Evolutionary conservation across 305 asterid species (phyloP).

Genomic region (Fraxinus sp.): DNA sequence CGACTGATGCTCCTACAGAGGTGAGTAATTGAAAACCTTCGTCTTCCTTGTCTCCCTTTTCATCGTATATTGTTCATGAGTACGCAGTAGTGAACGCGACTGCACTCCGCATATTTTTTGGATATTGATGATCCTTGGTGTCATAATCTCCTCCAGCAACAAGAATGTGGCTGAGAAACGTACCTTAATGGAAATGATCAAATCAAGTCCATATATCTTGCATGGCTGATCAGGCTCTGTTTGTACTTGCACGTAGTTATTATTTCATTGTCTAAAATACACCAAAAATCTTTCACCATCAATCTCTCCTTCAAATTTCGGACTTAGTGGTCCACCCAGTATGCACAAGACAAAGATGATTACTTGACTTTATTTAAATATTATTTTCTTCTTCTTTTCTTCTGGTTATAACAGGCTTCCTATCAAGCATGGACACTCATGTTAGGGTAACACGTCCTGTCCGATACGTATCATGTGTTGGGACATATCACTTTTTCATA

Average conservation of each 20-base stretch:
- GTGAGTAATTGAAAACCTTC: constrained; percentile 31
- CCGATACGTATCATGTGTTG: neutral
- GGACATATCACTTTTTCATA: too few species aligned
- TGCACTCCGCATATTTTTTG: neutral
- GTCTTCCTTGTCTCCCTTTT: neutral
- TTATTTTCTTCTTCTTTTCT: neutral
- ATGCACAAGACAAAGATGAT: neutral
- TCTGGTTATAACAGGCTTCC: neutral
- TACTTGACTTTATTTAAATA: neutral
- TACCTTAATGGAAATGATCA: neutral
- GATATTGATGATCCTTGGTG: neutral
- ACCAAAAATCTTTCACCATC: neutral
- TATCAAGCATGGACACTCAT: neutral
- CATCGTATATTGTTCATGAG: neutral
- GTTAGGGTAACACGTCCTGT: neutral
- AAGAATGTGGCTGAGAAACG: neutral
- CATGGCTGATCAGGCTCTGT: neutral
- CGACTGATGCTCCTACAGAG: constrained; percentile 33
- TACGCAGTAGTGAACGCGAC: neutral
- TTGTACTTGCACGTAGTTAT: neutral
- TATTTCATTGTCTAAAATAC: neutral
- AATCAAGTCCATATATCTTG: constrained; percentile 7
- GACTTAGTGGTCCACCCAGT: neutral
- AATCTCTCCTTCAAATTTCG: neutral
- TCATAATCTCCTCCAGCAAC: neutral